Conservation (phyloP, 2,329 filamentous ascomycete species). For the Colletotrichum horii region DNA sequence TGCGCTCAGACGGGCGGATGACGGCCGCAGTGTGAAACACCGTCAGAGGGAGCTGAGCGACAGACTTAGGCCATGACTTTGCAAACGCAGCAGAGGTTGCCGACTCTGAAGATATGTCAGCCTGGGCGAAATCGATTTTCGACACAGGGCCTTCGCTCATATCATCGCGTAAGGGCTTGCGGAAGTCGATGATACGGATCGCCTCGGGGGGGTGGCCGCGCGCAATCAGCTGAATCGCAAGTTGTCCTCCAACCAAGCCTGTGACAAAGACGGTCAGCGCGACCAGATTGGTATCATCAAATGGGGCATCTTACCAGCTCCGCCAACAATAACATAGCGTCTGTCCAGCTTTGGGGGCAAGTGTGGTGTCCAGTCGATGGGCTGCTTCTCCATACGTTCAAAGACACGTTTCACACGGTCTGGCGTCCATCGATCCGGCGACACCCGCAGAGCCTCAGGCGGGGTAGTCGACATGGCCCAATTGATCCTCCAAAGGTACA, state of each 20-base stretch:
- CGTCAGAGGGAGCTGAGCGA: slow-evolving; percentile 52
- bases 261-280: neutral
- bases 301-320: slow-evolving; percentile 43
- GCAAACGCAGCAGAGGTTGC: slow-evolving; percentile 51
- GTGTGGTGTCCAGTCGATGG: slow-evolving; percentile 41
- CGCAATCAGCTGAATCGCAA: slow-evolving; percentile 57
- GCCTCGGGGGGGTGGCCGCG: slow-evolving; percentile 54
- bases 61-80: slow-evolving; percentile 47
- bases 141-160: slow-evolving; percentile 39
- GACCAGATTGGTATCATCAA: neutral
- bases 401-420: slow-evolving; percentile 40
- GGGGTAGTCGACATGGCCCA: slow-evolving; percentile 39
- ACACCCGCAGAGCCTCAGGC: slow-evolving; percentile 34
- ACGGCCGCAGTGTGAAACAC: slow-evolving; percentile 63
- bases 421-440: slow-evolving; percentile 40
- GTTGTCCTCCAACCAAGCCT: slow-evolving; percentile 61
- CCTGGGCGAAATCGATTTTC: slow-evolving; percentile 47
- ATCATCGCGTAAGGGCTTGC: slow-evolving; percentile 45
- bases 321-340: slow-evolving; percentile 51
- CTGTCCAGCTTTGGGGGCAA: slow-evolving; percentile 45
- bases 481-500: slow-evolving; percentile 44
- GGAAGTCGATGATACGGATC: slow-evolving; percentile 60
- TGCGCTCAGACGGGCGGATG: slow-evolving; percentile 56
- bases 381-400: slow-evolving; percentile 36
- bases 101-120: slow-evolving; percentile 53